Conservation (phyloP, 805 yeast genomes). For the Kazachstania kunashirensis region DNA sequence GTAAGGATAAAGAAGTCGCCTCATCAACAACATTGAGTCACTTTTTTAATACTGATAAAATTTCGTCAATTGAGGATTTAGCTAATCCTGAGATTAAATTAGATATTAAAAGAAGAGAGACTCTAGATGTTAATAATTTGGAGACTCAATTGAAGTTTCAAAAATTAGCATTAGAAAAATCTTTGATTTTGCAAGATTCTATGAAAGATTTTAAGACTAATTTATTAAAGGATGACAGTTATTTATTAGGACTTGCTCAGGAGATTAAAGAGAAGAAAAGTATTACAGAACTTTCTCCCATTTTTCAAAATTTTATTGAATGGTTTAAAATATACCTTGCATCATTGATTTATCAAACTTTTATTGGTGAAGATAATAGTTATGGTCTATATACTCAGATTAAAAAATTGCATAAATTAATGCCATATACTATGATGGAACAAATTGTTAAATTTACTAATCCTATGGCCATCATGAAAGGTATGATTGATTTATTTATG, state of each 20-base stretch:
- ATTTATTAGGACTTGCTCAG: slow-evolving; percentile 49
- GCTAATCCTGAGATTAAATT: slow-evolving; percentile 4
- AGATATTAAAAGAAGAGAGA: slow-evolving; percentile 51
- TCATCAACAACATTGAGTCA: slow-evolving; percentile 41
- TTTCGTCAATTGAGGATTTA: slow-evolving; percentile 24
- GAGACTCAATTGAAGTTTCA: slow-evolving; percentile 67
- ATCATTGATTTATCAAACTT: slow-evolving; percentile 70
- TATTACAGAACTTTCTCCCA: slow-evolving; percentile 52
- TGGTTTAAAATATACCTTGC: slow-evolving; percentile 80
- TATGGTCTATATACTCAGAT: slow-evolving; percentile 65
- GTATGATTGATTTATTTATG: slow-evolving; percentile 70
- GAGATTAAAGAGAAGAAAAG: slow-evolving; percentile 51
- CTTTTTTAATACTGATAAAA: slow-evolving; percentile 37
- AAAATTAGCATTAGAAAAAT: slow-evolving; percentile 50
- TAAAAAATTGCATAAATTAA: slow-evolving; percentile 58
- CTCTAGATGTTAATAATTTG: slow-evolving; percentile 50
- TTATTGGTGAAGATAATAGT: slow-evolving; percentile 73
- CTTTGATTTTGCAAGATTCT: slow-evolving; percentile 43
- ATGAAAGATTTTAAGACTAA: slow-evolving; percentile 51
- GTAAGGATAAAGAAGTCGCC: slow-evolving; percentile 45
- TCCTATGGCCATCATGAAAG: slow-evolving; percentile 75
- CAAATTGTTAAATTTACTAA: slow-evolving; percentile 76
- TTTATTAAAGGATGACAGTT: slow-evolving; percentile 41
- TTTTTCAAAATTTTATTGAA: slow-evolving; percentile 60
- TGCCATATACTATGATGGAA: slow-evolving; percentile 73